Evolutionary conservation across 805 yeast genomes (phyloP).

Genomic region (Nakazawaea siamensis): DNA sequence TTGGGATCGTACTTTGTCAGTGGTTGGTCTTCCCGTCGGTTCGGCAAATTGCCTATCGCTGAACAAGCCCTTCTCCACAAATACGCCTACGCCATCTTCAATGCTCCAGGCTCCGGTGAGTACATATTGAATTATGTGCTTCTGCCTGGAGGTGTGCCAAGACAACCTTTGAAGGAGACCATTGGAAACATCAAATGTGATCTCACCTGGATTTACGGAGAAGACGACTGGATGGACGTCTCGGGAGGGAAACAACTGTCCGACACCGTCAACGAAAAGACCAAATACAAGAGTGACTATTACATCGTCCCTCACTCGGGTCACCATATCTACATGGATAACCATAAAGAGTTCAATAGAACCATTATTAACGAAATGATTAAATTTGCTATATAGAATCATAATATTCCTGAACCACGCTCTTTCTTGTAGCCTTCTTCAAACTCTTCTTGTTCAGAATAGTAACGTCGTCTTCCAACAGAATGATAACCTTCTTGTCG

Average conservation of each 20-base stretch:
- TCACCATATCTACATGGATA: constrained; percentile 76
- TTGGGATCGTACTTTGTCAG: constrained; percentile 80
- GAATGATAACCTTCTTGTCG: constrained; percentile 61
- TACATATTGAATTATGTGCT: constrained; percentile 77
- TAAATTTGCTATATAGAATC: background rate
- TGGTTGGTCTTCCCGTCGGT: constrained; percentile 84
- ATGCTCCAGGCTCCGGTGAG: constrained; percentile 87
- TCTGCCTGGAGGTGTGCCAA: constrained; percentile 88
- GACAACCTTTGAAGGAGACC: constrained; percentile 57
- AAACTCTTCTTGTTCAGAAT: constrained; percentile 56
- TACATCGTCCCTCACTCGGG: constrained; percentile 47
- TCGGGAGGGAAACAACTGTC: constrained; percentile 37
- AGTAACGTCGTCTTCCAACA: constrained; percentile 69
- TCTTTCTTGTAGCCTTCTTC: constrained; percentile 44
- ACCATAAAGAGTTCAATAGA: constrained; percentile 43
- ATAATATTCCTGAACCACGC: constrained; percentile 23
- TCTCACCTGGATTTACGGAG: constrained; percentile 82
- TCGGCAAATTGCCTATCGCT: constrained; percentile 41
- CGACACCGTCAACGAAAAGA: constrained; percentile 23
- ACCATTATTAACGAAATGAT: constrained; percentile 22
- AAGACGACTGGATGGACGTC: constrained; percentile 55
- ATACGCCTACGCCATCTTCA: constrained; percentile 80
- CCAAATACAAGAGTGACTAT: constrained; percentile 14
- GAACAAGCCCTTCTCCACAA: constrained; percentile 56
- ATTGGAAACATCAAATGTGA: constrained; percentile 48